phyloP scores from a whole-genome alignment of 805 yeast species.

The Nakazawaea pomicola region DNA sequence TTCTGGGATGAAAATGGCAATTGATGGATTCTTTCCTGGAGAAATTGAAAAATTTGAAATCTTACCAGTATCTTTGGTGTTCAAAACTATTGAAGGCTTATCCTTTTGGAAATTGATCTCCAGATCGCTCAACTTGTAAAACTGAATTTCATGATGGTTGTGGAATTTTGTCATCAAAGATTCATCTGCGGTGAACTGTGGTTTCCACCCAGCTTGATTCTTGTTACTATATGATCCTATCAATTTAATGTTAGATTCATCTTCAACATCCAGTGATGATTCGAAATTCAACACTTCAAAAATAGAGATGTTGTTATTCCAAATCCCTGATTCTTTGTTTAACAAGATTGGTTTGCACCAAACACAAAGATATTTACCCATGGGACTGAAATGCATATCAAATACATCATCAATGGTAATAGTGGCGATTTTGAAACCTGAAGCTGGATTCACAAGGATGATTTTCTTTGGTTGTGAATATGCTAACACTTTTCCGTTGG shows the following conservation, averaged over 20 bases:
- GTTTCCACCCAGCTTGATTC: slow-evolving; percentile 85
- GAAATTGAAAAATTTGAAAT: slow-evolving; percentile 54
- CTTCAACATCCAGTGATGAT: slow-evolving; percentile 22
- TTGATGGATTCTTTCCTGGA: slow-evolving; percentile 85
- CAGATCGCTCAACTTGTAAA: slow-evolving; percentile 48
- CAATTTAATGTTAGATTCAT: slow-evolving; percentile 18
- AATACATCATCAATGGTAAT: slow-evolving; percentile 63
- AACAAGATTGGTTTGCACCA: slow-evolving; percentile 82
- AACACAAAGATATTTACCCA: slow-evolving; percentile 73
- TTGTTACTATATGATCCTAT: slow-evolving; percentile 67
- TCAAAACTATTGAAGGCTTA: slow-evolving; percentile 57
- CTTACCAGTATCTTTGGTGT: slow-evolving; percentile 47
- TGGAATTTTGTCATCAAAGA: slow-evolving; percentile 53
- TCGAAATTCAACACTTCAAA: slow-evolving; percentile 46
- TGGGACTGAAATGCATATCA: slow-evolving; percentile 86
- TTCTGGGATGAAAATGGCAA: slow-evolving; percentile 89
- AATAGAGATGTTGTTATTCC: slow-evolving; percentile 74
- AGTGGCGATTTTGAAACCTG: slow-evolving; percentile 40
- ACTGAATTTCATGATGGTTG: slow-evolving; percentile 57
- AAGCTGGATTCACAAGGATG: slow-evolving; percentile 49
- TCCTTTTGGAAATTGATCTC: slow-evolving; percentile 30
- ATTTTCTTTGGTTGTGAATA: slow-evolving; percentile 65
- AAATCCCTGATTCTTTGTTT: slow-evolving; percentile 65
- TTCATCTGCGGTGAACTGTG: slow-evolving; percentile 87
- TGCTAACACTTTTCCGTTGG: slow-evolving; percentile 65